Percentiles rank a stretch among this genome's conserved stretches.
Evolutionary conservation across 1,139 yeast species (phyloP).

Genomic region (Nakaseomyces bracarensis): DNA sequence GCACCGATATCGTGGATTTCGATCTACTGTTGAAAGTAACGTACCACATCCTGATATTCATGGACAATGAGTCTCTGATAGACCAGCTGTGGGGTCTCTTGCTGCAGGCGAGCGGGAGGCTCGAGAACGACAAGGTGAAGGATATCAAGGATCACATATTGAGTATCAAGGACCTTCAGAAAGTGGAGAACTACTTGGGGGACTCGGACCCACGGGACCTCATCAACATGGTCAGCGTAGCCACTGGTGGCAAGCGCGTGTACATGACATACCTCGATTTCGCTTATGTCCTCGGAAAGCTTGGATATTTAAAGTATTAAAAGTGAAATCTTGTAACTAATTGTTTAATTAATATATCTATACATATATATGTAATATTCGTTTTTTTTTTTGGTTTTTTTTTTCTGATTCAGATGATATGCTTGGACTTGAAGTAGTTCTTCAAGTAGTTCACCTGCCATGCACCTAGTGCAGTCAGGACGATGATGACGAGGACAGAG

Average conservation of each 20-base stretch:
- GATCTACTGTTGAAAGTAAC: constrained; percentile 37
- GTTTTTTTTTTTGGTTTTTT: constrained; percentile 3
- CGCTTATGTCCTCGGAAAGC: constrained; percentile 39
- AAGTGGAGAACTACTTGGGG: constrained; percentile 29
- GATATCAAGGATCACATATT: constrained; percentile 26
- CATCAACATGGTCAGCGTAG: constrained; percentile 40
- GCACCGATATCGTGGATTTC: constrained; percentile 38
- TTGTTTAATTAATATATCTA: not conserved
- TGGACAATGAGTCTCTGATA: constrained; percentile 32
- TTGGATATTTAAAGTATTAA: constrained; percentile 32
- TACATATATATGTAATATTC: not conserved
- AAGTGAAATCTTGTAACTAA: not conserved
- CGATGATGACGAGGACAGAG: constrained; percentile 56
- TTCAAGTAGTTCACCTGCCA: constrained; percentile 92
- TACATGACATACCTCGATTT: constrained; percentile 37
- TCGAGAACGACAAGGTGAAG: constrained; percentile 11
- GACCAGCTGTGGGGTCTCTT: constrained; percentile 37
- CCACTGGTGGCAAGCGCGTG: constrained; percentile 34
- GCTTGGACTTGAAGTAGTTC: constrained; percentile 89
- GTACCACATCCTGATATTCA: constrained; percentile 35
- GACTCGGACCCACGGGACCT: constrained; percentile 32
- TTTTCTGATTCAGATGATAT: constrained; percentile 49
- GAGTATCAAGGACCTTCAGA: constrained; percentile 34
- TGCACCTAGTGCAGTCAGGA: constrained; percentile 69
- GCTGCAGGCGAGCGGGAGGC: constrained; percentile 25